Conservation (phyloP, 2,329 filamentous ascomycete species). For the Metarhizium rileyi region DNA sequence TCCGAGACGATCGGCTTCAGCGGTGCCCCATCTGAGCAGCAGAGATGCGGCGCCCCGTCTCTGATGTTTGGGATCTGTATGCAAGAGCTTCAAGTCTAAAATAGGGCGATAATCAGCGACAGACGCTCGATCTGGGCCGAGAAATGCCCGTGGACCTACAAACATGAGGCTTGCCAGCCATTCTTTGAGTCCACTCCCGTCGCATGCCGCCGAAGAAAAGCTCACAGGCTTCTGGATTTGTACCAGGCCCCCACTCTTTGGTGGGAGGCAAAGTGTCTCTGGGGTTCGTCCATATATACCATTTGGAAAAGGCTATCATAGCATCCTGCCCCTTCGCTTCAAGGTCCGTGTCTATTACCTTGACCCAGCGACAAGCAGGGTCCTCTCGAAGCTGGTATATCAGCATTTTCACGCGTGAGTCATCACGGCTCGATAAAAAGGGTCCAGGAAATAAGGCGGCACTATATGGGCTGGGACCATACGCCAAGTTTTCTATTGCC, state of each 20-base stretch:
- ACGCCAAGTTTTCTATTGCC: slow-evolving; percentile 28
- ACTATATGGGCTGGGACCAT: slow-evolving; percentile 21
- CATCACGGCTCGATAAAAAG: slow-evolving; percentile 10
- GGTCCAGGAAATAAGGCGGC: slow-evolving; percentile 22
- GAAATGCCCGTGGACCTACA: slow-evolving; percentile 19
- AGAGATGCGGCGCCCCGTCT: slow-evolving; percentile 24
- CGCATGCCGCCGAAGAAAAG: slow-evolving; percentile 22
- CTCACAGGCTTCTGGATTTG: slow-evolving; percentile 24
- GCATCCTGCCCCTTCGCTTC: slow-evolving; percentile 16
- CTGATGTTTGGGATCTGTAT: slow-evolving; percentile 28
- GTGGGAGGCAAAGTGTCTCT: slow-evolving; percentile 15
- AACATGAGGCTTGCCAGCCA: slow-evolving; percentile 22
- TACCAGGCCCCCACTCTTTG: slow-evolving; percentile 17
- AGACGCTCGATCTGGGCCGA: neutral
- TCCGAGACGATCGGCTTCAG: slow-evolving; percentile 25
- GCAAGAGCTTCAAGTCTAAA: slow-evolving; percentile 27
- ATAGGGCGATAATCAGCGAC: neutral
- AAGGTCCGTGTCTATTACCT: slow-evolving; percentile 26
- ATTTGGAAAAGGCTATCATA: slow-evolving; percentile 26
- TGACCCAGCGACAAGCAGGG: slow-evolving; percentile 23
- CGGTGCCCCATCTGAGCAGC: slow-evolving; percentile 24
- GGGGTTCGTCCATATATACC: slow-evolving; percentile 21
- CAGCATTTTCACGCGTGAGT: slow-evolving; percentile 15
- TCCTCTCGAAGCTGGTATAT: slow-evolving; percentile 13
- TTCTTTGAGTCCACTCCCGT: slow-evolving; percentile 19